Conservation (phyloP, 139 green algal species). For the Raphidocelis subcapitata region DNA sequence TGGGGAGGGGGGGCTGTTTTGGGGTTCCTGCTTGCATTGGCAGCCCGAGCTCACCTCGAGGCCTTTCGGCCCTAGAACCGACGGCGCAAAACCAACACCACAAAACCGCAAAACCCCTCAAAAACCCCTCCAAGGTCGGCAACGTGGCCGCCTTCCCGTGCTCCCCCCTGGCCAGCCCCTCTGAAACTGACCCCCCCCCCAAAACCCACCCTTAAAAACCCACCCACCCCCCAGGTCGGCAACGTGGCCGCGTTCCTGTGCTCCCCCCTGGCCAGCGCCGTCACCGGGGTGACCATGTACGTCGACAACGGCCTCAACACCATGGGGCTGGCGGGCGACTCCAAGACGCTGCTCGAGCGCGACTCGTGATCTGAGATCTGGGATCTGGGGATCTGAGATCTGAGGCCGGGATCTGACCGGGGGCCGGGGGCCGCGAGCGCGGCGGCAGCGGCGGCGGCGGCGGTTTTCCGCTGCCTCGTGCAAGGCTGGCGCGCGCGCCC, state of each 20-base stretch:
- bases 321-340: constrained; percentile 92
- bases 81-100: background rate
- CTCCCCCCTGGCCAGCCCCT: constrained; percentile 87
- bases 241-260: constrained; percentile 89
- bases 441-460: too few species aligned
- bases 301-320: constrained; percentile 94
- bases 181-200: too few species aligned
- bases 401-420: too few species aligned
- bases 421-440: too few species aligned
- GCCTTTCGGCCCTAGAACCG: background rate
- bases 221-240: constrained; percentile 78
- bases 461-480: too few species aligned
- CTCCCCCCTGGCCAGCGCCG: constrained; percentile 88
- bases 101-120: too few species aligned
- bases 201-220: too few species aligned
- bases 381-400: too few species aligned
- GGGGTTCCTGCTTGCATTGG: too few species aligned
- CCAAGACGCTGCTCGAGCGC: constrained; percentile 62
- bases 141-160: constrained; percentile 89
- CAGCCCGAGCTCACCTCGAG: background rate
- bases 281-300: constrained; percentile 79
- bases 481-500: too few species aligned
- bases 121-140: too few species aligned
- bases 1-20: too few species aligned
- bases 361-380: constrained; percentile 3